Conservation (phyloP, 331 rosid species). For the Quercus tomentella region DNA sequence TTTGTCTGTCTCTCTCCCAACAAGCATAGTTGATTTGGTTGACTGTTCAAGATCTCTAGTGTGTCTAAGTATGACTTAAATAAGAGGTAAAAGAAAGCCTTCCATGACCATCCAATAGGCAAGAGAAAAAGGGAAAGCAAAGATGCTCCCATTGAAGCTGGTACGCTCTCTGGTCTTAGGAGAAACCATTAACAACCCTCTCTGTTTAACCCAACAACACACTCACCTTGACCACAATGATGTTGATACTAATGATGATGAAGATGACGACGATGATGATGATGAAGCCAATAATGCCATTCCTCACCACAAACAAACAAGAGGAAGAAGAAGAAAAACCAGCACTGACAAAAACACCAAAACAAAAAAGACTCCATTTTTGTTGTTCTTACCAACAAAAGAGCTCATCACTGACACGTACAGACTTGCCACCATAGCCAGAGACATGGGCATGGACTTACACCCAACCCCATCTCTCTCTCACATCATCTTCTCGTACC, state of each 20-base stretch:
- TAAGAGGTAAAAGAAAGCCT: background rate
- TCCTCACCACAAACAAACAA: constrained; percentile 1
- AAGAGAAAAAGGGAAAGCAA: background rate
- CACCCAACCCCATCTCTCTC: constrained; percentile 65
- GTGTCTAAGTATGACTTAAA: background rate
- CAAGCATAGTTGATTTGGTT: background rate
- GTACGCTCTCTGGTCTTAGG: constrained; percentile 58
- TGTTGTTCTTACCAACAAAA: constrained; percentile 55
- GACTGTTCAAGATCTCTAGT: background rate
- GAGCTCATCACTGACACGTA: constrained; percentile 53
- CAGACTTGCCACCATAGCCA: constrained; percentile 56
- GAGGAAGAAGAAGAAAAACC: background rate
- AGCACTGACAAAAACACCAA: background rate
- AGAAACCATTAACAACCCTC: constrained; percentile 44
- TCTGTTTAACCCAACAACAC: constrained; percentile 17
- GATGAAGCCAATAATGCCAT: background rate
- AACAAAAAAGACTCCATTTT: constrained; percentile 35
- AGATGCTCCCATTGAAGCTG: constrained; percentile 72
- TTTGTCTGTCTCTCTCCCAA: background rate
- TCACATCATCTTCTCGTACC: constrained; percentile 53
- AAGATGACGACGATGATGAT: background rate
- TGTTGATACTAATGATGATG: background rate
- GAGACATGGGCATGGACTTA: constrained; percentile 55
- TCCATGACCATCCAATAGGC: background rate
- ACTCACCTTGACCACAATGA: background rate